Evolutionary conservation across 495 filamentous ascomycete species (phyloP).

Genomic region (Penicillium fimorum): DNA sequence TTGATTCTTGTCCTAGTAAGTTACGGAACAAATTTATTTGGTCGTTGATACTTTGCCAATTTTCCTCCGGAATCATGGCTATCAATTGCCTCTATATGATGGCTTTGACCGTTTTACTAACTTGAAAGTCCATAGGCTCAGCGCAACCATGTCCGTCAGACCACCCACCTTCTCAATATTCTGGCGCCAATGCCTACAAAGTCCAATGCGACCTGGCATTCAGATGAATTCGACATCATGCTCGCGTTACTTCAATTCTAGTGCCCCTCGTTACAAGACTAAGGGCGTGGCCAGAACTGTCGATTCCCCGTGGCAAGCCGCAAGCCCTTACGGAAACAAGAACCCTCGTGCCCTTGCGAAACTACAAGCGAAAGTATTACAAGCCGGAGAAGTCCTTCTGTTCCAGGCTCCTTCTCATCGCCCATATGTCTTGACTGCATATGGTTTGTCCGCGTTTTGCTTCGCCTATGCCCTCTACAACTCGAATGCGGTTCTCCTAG

Average conservation of each 20-base stretch:
- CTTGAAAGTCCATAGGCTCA: slow-evolving; percentile 15
- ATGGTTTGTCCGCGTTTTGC: slow-evolving; percentile 55
- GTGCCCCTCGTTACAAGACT: slow-evolving; percentile 22
- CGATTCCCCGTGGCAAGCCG: slow-evolving; percentile 14
- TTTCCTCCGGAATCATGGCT: not conserved
- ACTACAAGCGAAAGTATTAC: slow-evolving; percentile 29
- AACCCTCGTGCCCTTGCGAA: slow-evolving; percentile 25
- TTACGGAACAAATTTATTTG: not conserved
- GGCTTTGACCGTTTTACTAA: slow-evolving; percentile 15
- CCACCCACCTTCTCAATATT: slow-evolving; percentile 30
- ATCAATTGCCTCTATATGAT: not conserved
- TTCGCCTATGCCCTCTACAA: slow-evolving; percentile 56
- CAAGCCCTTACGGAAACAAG: slow-evolving; percentile 20
- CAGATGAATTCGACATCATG: slow-evolving; percentile 13
- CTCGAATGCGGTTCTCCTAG: slow-evolving; percentile 44
- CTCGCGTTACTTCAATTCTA: slow-evolving; percentile 41
- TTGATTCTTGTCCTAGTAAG: slow-evolving; percentile 17
- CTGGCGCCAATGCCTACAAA: slow-evolving; percentile 27
- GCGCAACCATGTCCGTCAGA: slow-evolving; percentile 35
- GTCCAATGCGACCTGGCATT: slow-evolving; percentile 14
- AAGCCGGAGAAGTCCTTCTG: slow-evolving; percentile 42
- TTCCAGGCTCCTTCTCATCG: slow-evolving; percentile 63
- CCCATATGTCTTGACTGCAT: slow-evolving; percentile 55
- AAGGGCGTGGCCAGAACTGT: slow-evolving; percentile 9
- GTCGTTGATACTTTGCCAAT: not conserved